Conservation (phyloP, 371 early-diverging fungal species). For the Mortierella sp. region DNA sequence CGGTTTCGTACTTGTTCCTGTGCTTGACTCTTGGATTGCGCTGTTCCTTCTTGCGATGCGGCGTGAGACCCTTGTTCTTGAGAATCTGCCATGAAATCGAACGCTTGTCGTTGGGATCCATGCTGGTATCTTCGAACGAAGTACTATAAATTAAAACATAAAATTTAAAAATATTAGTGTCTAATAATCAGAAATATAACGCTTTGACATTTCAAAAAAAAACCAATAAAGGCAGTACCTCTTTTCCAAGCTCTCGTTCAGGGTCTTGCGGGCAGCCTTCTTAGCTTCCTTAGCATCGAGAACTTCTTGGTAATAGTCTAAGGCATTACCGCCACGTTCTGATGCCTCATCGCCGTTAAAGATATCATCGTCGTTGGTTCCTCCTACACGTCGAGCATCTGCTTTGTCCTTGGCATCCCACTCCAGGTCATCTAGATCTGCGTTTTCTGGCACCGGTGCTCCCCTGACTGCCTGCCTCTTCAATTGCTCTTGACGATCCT, state of each 20-base stretch:
- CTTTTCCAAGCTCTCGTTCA: constrained; percentile 60
- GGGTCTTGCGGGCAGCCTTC: constrained; percentile 63
- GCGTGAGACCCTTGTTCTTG: constrained; percentile 96
- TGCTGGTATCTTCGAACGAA: constrained; percentile 55
- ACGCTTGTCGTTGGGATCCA: constrained; percentile 75
- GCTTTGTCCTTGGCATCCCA: constrained; percentile 69
- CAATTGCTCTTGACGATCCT: constrained; percentile 61
- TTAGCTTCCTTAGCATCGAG: constrained; percentile 60
- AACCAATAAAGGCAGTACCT: constrained; percentile 23
- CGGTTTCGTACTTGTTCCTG: constrained; percentile 87
- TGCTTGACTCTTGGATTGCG: constrained; percentile 97
- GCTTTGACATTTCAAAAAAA: too few species aligned
- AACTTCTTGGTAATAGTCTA: constrained; percentile 71
- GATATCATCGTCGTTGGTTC: constrained; percentile 39
- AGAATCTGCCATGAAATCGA: constrained; percentile 89
- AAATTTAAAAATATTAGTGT: not conserved
- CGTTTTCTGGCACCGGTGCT: constrained; percentile 67
- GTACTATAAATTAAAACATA: constrained; percentile 25
- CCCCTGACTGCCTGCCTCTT: constrained; percentile 65
- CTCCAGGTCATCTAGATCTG: constrained; percentile 74
- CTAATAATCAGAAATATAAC: not conserved
- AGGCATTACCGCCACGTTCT: constrained; percentile 58
- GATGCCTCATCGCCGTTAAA: constrained; percentile 35
- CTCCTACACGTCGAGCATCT: constrained; percentile 55
- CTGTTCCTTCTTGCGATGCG: constrained; percentile 92